Evolutionary conservation across 2,329 filamentous ascomycete species (phyloP).

Genomic region (Calonectria henricotiae): DNA sequence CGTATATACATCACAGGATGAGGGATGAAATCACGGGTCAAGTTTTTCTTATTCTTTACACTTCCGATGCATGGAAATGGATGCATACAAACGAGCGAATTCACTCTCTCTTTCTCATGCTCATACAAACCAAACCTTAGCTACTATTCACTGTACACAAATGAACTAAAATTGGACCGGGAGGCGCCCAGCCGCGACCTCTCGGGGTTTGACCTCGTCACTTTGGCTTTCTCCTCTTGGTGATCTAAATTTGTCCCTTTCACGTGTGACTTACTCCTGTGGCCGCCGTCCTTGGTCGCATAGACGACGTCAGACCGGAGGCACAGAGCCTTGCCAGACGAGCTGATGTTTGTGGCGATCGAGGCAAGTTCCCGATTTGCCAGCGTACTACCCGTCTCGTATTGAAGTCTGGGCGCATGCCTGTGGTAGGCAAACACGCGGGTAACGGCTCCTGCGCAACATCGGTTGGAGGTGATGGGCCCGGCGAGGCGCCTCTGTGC

Average conservation of each 20-base stretch:
- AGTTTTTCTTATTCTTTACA: slow-evolving; percentile 5
- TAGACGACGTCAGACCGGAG: neutral
- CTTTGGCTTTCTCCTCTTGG: neutral
- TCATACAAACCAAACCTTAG: neutral
- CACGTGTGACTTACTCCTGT: neutral
- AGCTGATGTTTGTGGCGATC: neutral
- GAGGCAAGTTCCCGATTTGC: neutral
- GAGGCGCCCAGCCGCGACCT: neutral
- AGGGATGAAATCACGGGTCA: slow-evolving; percentile 24
- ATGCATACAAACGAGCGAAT: slow-evolving; percentile 19
- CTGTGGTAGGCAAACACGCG: neutral
- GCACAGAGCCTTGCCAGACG: neutral
- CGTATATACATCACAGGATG: slow-evolving; percentile 28
- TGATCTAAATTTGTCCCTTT: neutral
- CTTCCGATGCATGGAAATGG: slow-evolving; percentile 17
- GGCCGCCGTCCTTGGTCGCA: neutral
- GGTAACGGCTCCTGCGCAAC: neutral
- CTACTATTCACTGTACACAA: slow-evolving; percentile 31
- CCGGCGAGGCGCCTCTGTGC: neutral
- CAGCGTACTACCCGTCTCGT: slow-evolving; percentile 11
- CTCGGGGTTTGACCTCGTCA: slow-evolving; percentile 5
- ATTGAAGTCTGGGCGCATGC: neutral
- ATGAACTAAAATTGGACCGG: slow-evolving; percentile 25
- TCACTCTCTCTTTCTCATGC: neutral
- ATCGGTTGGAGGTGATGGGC: neutral